Conservation (phyloP, 2,329 filamentous ascomycete genomes). For the Exophiala sp. region DNA sequence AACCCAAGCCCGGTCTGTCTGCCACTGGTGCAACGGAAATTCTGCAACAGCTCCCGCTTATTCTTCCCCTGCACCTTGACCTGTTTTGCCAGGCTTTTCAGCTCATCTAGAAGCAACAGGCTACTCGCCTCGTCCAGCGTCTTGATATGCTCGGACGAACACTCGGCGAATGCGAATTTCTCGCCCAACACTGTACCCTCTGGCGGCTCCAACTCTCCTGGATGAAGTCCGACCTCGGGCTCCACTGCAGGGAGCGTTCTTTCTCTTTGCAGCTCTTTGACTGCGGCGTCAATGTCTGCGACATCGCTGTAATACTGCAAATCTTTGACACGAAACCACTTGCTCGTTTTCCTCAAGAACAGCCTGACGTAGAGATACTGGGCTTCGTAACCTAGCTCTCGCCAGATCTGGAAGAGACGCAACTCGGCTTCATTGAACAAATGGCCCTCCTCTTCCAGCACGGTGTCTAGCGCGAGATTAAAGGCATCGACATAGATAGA, state of each 20-base stretch:
- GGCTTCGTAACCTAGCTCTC: conserved; percentile 66
- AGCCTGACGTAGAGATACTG: conserved; percentile 89
- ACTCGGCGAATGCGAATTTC: conserved; percentile 72
- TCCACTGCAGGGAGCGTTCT: conserved; percentile 50
- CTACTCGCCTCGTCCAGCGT: conserved; percentile 77
- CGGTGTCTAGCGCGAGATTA: conserved; percentile 82
- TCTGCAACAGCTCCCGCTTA: conserved; percentile 70
- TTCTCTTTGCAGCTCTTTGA: conserved; percentile 56
- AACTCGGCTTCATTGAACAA: conserved; percentile 77
- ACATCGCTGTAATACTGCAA: conserved; percentile 81
- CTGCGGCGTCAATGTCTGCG: conserved; percentile 61
- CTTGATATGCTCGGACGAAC: conserved; percentile 65
- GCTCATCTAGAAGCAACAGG: conserved; percentile 76
- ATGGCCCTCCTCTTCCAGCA: conserved; percentile 80
- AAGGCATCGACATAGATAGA: conserved; percentile 98
- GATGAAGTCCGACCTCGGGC: conserved; percentile 34
- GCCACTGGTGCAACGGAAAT: conserved; percentile 66
- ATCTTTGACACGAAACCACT: conserved; percentile 77
- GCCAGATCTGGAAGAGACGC: conserved; percentile 72
- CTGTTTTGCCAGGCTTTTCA: conserved; percentile 78
- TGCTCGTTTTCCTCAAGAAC: conserved; percentile 83
- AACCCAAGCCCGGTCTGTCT: conserved; percentile 71
- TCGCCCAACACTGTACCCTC: conserved; percentile 47
- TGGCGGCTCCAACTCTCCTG: conserved; percentile 46
- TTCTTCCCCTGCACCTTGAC: conserved; percentile 81